A percentile compares a stretch with the other conserved stretches of the same genome.
Evolutionary conservation across 129 eudicot species (phyloP).

Genomic region (Artemisia annua): DNA sequence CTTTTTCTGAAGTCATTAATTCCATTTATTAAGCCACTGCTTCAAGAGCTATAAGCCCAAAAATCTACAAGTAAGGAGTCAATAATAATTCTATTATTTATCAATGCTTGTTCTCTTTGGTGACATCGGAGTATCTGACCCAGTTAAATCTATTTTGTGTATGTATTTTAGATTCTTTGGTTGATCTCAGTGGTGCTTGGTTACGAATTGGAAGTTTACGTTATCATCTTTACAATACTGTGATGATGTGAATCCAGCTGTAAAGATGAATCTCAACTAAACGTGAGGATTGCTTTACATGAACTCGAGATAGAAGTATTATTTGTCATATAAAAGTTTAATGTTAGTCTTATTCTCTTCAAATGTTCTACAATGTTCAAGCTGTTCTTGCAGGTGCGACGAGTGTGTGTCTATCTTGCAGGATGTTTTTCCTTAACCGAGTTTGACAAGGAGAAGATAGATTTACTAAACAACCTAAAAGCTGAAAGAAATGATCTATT

Average conservation of each 20-base stretch:
- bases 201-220: conserved; percentile 75
- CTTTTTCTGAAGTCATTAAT: too few species aligned
- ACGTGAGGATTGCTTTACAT: conserved; percentile 60
- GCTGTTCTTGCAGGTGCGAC: conserved; percentile 51
- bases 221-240: conserved; percentile 70
- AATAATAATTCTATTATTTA: not conserved
- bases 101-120: conserved; percentile 3
- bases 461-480: conserved; percentile 47
- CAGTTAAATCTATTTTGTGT: not conserved
- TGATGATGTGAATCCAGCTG: conserved; percentile 86
- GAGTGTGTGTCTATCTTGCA: conserved; percentile 55
- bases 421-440: conserved; percentile 51
- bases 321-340: not conserved
- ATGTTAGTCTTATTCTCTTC: not conserved
- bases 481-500: conserved; percentile 59
- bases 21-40: too few species aligned
- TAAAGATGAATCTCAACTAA: conserved; percentile 56
- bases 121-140: not conserved
- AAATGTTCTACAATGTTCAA: conserved; percentile 11
- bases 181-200: conserved; percentile 63
- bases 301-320: conserved; percentile 75
- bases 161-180: conserved; percentile 32
- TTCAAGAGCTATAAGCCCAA: too few species aligned
- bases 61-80: conserved; percentile 46
- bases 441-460: conserved; percentile 38